Conservation (phyloP, 192 early-diverging fungal species). For the Backusella circina region DNA sequence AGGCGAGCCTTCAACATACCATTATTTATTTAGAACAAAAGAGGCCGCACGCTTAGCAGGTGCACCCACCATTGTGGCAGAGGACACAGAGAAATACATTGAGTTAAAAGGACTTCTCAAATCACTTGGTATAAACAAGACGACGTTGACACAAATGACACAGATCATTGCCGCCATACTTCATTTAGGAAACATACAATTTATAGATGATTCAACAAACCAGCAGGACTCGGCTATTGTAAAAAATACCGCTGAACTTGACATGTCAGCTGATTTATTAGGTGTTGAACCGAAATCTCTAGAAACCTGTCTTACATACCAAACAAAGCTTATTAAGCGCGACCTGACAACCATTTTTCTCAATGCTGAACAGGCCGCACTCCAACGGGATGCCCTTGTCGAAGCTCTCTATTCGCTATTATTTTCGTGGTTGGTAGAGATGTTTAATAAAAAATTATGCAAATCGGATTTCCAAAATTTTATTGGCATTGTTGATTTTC, state of each 20-base stretch:
- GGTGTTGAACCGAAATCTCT: slow-evolving; percentile 70
- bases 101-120: slow-evolving; percentile 55
- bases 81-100: slow-evolving; percentile 55
- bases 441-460: slow-evolving; percentile 75
- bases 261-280: slow-evolving; percentile 76
- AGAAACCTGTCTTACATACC: slow-evolving; percentile 72
- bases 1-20: slow-evolving; percentile 52
- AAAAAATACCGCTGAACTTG: slow-evolving; percentile 67
- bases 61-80: slow-evolving; percentile 20
- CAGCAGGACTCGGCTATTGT: slow-evolving; percentile 70
- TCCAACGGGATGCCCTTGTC: slow-evolving; percentile 66
- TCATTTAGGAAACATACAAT: slow-evolving; percentile 82
- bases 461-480: slow-evolving; percentile 60
- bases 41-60: slow-evolving; percentile 20
- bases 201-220: slow-evolving; percentile 63
- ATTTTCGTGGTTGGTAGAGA: slow-evolving; percentile 78
- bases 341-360: slow-evolving; percentile 79
- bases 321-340: slow-evolving; percentile 75
- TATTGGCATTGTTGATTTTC: slow-evolving; percentile 81
- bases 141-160: slow-evolving; percentile 75
- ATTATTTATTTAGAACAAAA: slow-evolving; percentile 25
- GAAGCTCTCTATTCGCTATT: slow-evolving; percentile 75
- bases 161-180: slow-evolving; percentile 82
- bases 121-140: slow-evolving; percentile 58
- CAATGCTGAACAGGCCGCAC: slow-evolving; percentile 62